A percentile compares a stretch with the other conserved stretches of the same genome.
These are phyloP conservation scores for Gossypium davidsonii DNA, from an alignment of 441 rosid species.

Conservation along the genomic window DNA sequence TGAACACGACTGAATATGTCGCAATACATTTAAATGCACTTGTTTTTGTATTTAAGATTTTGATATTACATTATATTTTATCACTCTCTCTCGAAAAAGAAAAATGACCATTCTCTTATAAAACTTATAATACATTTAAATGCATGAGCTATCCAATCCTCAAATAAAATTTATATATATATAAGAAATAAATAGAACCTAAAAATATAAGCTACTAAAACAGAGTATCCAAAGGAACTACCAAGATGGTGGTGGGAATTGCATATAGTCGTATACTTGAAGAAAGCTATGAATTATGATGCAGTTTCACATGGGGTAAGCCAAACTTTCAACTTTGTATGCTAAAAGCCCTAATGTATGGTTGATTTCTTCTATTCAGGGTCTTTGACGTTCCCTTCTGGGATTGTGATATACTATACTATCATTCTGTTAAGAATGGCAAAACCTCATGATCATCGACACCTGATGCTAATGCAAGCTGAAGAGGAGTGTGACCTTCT, in stretches of 20 bases:
- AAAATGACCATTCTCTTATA: neutral
- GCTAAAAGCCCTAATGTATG: neutral
- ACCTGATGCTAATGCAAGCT: slow-evolving; percentile 44
- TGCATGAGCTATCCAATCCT: slow-evolving; percentile 5
- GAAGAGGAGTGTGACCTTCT: slow-evolving; percentile 46
- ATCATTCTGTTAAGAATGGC: slow-evolving; percentile 46
- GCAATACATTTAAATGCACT: no score
- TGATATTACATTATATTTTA: no score
- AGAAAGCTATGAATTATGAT: neutral
- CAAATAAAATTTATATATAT: neutral
- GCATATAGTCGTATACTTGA: neutral
- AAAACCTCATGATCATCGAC: slow-evolving; percentile 52
- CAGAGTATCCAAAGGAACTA: neutral
- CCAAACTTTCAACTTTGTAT: neutral
- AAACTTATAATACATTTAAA: neutral
- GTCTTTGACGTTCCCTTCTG: neutral
- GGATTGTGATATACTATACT: slow-evolving; percentile 11
- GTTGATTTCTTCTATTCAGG: neutral
- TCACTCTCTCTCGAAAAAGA: neutral
- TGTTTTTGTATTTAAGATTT: no score
- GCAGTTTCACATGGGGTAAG: neutral
- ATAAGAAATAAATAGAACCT: no score
- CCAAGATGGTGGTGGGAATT: neutral
- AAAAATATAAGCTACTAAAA: neutral
- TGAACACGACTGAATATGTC: no score